These are phyloP conservation scores for Glycyrrhiza uralensis DNA, from an alignment of 306 rosid genomes.

Conservation along the genomic window DNA sequence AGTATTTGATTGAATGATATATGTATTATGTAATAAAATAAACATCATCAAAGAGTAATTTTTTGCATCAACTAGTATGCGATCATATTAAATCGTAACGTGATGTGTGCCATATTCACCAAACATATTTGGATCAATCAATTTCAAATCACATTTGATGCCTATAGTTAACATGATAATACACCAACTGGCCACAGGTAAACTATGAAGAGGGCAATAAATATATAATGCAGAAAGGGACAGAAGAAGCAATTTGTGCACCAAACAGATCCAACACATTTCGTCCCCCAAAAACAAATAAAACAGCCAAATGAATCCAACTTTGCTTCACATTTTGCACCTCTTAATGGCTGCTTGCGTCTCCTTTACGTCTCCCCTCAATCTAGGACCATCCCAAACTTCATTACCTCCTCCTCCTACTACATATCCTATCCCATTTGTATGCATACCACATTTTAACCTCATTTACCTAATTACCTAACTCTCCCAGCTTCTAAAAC, in stretches of 20 bases:
- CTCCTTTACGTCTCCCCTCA: slow-evolving; percentile 28
- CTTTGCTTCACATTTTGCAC: neutral
- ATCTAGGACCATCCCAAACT: neutral
- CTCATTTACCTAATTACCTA: neutral
- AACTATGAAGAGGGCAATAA: neutral
- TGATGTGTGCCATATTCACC: neutral
- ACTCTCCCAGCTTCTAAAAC: neutral
- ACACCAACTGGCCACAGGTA: neutral
- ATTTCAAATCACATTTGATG: neutral
- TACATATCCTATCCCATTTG: neutral
- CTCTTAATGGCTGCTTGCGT: slow-evolving; percentile 20
- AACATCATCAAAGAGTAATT: no score
- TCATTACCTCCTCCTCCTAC: neutral
- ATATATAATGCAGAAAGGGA: neutral
- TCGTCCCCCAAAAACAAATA: slow-evolving; percentile 2
- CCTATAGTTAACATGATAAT: neutral
- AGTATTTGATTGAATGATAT: no score
- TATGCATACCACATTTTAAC: neutral
- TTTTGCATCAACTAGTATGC: neutral
- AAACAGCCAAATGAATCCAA: slow-evolving; percentile 11
- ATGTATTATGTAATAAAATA: no score
- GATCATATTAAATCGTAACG: neutral
- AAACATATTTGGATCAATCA: neutral
- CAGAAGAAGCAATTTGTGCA: neutral
- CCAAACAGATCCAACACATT: slow-evolving; percentile 20